Percentiles rank a stretch among this genome's conserved stretches.
Conservation (phyloP, 495 filamentous ascomycete genomes). For the Trichoderma erinaceum region DNA sequence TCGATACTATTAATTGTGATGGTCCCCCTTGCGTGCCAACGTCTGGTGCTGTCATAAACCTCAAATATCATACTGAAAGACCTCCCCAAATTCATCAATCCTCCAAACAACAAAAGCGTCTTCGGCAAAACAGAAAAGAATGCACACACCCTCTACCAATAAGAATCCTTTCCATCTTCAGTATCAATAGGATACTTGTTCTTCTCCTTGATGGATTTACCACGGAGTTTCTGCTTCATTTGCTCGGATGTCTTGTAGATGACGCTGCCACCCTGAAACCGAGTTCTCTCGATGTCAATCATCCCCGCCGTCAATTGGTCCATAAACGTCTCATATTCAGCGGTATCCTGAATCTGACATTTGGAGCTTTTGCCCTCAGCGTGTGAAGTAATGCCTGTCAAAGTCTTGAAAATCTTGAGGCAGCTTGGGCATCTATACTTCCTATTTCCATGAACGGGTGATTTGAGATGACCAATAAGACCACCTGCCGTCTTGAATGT, state of each 20-base stretch:
- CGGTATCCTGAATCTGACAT: slow-evolving; percentile 2
- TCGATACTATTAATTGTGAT: too few species aligned
- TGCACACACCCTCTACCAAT: not conserved
- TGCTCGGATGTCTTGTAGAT: not conserved
- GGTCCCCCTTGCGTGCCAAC: too few species aligned
- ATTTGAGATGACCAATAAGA: slow-evolving; percentile 5
- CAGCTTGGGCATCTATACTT: slow-evolving; percentile 11
- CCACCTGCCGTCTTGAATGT: not conserved
- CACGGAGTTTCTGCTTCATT: slow-evolving; percentile 1
- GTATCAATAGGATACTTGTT: not conserved
- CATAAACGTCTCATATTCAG: slow-evolving; percentile 6
- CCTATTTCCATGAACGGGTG: slow-evolving; percentile 4
- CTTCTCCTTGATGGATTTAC: not conserved
- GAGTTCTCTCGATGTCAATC: slow-evolving; percentile 8
- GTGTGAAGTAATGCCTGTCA: not conserved
- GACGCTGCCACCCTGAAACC: not conserved
- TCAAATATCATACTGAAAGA: too few species aligned
- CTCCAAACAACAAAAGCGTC: not conserved
- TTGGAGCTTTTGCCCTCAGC: not conserved
- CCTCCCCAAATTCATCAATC: not conserved
- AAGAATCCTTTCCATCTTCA: not conserved
- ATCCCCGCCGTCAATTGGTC: slow-evolving; percentile 16
- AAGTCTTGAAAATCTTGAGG: slow-evolving; percentile 8
- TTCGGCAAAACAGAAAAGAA: not conserved
- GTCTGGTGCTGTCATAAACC: too few species aligned